Evolutionary conservation across 176 grass and related monocot genomes (phyloP), one percentile per base, ranked within the genome.

Genomic region (Musa beccarii): DNA sequence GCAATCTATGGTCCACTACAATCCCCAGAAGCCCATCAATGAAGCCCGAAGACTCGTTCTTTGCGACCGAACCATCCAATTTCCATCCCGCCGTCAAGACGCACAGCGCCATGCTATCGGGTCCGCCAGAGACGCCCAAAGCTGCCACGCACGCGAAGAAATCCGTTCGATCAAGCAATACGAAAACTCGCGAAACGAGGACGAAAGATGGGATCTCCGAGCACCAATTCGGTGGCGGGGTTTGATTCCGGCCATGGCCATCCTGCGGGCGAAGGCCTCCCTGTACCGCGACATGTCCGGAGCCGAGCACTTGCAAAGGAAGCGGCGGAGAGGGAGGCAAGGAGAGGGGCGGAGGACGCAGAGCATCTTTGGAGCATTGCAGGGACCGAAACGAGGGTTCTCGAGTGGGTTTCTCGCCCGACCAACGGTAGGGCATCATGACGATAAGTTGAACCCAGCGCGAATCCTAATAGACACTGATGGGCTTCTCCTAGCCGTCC

Each of bases 81-180:
- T 97, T 97, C 94, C 94, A 97, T 10, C 82, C 85, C 49, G 90
- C 72, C 16, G 82, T 80, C 16, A 97, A 85, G 66, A 85, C 84
- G 57, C 94, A 97, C 53, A 97, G 81, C 16, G 94, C 94, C 90
- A 89, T 93, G 78, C 90, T 93, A 63, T 97, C 94, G 24, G 94
- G 94, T 19, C 94, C 94, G 3, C 94, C 94, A 25, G 94, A 97
- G 63, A 97, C 84, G 20, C 94, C 94, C 49, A 98, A 62, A 65
- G 88, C 90, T 98, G 72, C 55, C 59, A 66, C 53, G 8, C 53
- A n/a, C 76, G 19, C 20, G 54, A 71, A 3, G 1, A 69, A 54
- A 1, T 49, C 0, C 34, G 12, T 66, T 57, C 0, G 49, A 15
- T 49, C 6, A 15, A 78, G 49, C 67, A 69, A 75, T 5, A 50